Percentiles rank a stretch among this genome's conserved stretches.
These are phyloP conservation scores for Polygonum maritimum DNA, from an alignment of 148 eudicot species.

Conservation along the genomic window DNA sequence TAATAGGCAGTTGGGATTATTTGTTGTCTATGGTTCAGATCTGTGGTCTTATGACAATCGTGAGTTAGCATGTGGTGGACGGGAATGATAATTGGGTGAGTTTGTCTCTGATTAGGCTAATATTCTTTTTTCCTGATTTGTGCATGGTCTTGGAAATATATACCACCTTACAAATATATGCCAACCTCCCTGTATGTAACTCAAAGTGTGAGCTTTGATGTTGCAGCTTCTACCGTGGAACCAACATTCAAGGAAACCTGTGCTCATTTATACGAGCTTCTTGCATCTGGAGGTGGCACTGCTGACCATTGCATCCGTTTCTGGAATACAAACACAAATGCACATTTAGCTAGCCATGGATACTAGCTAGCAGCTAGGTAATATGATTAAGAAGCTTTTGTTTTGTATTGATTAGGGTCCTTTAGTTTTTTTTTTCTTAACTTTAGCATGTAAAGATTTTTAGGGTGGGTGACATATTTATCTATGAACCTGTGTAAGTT, in stretches of 20 bases:
- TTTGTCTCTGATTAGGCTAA: slow-evolving; percentile 10
- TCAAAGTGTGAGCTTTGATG: neutral
- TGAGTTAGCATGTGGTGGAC: slow-evolving; percentile 88
- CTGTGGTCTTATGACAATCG: slow-evolving; percentile 90
- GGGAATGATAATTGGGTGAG: slow-evolving; percentile 89
- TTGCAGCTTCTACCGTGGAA: slow-evolving; percentile 84
- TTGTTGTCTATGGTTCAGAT: slow-evolving; percentile 36
- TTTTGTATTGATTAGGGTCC: neutral
- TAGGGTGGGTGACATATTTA: too few relatives aligned
- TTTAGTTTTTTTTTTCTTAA: neutral
- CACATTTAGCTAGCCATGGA: slow-evolving; percentile 78
- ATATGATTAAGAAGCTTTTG: neutral
- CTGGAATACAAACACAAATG: slow-evolving; percentile 84
- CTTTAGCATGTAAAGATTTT: too few relatives aligned
- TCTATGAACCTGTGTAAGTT: too few relatives aligned
- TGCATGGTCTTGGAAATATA: neutral
- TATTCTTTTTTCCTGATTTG: neutral
- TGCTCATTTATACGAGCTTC: slow-evolving; percentile 80
- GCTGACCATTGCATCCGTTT: slow-evolving; percentile 90
- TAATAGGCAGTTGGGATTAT: neutral
- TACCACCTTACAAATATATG: too few relatives aligned
- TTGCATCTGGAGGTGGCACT: slow-evolving; percentile 97
- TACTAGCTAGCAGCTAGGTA: slow-evolving; percentile 96
- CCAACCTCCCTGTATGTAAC: neutral
- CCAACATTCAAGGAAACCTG: slow-evolving; percentile 72